A percentile compares a stretch with the other conserved stretches of the same genome.
These are phyloP conservation scores for Wickerhamiella shivajii DNA, from an alignment of 805 yeast genomes.

Conservation along the genomic window DNA sequence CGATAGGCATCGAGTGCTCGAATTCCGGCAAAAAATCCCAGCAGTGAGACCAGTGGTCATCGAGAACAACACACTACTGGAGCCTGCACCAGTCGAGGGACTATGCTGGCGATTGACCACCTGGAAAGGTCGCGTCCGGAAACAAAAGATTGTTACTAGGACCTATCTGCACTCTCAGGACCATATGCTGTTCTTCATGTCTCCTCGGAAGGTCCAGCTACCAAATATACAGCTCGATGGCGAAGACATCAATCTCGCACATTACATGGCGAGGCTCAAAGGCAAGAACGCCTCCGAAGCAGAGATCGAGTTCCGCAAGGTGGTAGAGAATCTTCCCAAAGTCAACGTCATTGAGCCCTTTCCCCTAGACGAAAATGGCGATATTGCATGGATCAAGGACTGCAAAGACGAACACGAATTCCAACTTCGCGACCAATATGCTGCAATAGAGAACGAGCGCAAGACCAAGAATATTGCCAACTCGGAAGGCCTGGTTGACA, in stretches of 20 bases:
- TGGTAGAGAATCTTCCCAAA: slow-evolving; percentile 22
- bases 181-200: slow-evolving; percentile 43
- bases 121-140: slow-evolving; percentile 30
- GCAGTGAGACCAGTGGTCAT: slow-evolving; percentile 18
- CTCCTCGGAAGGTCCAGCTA: slow-evolving; percentile 44
- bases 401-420: slow-evolving; percentile 30
- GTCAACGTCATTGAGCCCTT: slow-evolving; percentile 40
- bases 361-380: slow-evolving; percentile 34
- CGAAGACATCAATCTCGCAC: slow-evolving; percentile 7
- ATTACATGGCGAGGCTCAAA: slow-evolving; percentile 15
- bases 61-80: slow-evolving; percentile 25
- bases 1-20: slow-evolving; percentile 38
- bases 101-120: slow-evolving; percentile 46
- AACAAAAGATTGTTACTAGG: slow-evolving; percentile 33
- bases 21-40: slow-evolving; percentile 33
- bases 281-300: not conserved
- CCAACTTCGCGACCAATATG: slow-evolving; percentile 37
- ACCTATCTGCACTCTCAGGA: slow-evolving; percentile 52
- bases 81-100: slow-evolving; percentile 74
- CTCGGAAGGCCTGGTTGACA: slow-evolving; percentile 48
- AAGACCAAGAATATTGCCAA: slow-evolving; percentile 38
- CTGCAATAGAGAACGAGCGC: slow-evolving; percentile 53
- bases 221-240: slow-evolving; percentile 26
- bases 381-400: slow-evolving; percentile 44
- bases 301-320: slow-evolving; percentile 1